Evolutionary conservation across 805 yeast species (phyloP).

Genomic region (Candida pini): DNA sequence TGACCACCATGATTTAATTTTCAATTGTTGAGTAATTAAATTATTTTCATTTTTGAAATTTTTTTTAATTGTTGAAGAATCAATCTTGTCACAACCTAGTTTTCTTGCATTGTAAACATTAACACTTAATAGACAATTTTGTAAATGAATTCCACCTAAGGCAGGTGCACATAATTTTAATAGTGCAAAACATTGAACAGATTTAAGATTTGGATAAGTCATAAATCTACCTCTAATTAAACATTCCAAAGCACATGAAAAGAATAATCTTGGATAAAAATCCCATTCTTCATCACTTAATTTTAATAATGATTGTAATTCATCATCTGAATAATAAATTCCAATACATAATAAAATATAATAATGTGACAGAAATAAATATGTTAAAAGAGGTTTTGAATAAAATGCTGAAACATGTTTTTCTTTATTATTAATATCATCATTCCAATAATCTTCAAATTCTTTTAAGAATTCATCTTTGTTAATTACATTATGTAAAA

Average conservation of each 20-base stretch:
- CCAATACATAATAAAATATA: constrained; percentile 29
- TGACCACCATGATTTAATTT: constrained; percentile 25
- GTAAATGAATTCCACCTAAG: constrained; percentile 26
- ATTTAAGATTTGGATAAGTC: constrained; percentile 23
- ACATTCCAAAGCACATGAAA: constrained; percentile 28
- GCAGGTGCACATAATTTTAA: constrained; percentile 24
- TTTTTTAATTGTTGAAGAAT: background rate
- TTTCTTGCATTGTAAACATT: constrained; percentile 21
- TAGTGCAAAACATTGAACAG: constrained; percentile 25
- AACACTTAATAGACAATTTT: constrained; percentile 18
- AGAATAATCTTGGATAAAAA: constrained; percentile 23
- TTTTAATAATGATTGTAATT: constrained; percentile 15
- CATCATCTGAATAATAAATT: constrained; percentile 22
- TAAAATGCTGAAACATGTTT: constrained; percentile 24
- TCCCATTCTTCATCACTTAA: constrained; percentile 23
- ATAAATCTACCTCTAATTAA: constrained; percentile 28
- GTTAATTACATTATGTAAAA: constrained; percentile 46
- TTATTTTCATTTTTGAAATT: constrained; percentile 3
- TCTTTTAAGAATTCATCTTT: constrained; percentile 60
- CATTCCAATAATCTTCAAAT: constrained; percentile 37
- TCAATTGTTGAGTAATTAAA: too few relatives aligned
- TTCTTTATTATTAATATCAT: constrained; percentile 8
- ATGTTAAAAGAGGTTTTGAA: constrained; percentile 20
- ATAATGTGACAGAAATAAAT: constrained; percentile 26
- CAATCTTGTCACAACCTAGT: constrained; percentile 19